Evolutionary conservation across 768 basidiomycete genomes (phyloP), one percentile per base, ranked within the genome.

Genomic region (Boletus edulis): DNA sequence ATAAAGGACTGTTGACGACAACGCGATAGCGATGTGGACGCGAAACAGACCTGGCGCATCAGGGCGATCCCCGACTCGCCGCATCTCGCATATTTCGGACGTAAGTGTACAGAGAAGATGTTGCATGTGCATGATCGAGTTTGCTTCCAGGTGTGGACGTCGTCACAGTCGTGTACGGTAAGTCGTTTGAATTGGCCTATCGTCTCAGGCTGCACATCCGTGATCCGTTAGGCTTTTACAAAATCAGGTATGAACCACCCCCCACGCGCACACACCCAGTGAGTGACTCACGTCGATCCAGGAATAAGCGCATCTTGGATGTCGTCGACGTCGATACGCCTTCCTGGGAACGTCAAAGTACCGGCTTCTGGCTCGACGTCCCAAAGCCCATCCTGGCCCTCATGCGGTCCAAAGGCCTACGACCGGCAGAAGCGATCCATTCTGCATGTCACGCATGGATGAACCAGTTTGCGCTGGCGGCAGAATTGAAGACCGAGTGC

Each of bases 371-470:
- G 92, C 73, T 94, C 24, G 89, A 94, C 62, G 73, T 94, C 2
- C 86, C 89, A 0, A 73, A 72, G 24, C 34, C 67, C 0, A 73
- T 81, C 20, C 67, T 92, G 45, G 65, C 76, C 7, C 64, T 85
- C n/a, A 74, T 93, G 66, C 69, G 71, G 13, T 57, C 60, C 12
- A 83, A 85, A 58, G 73, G 71, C 5, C 78, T 91, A 40, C 81
- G 85, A 55, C 78, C 84, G 1, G 90, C 92, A 0, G 92, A 82
- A 46, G 88, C 86, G 0, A 91, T 95, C 46, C 93, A 96, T 64
- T 81, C 91, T 5, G 92, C 93, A 3, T 78, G 86, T 60, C 94
- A 96, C 65, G 90, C 90, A 0, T 78, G 94, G 62, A 71, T 95
- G 58, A 93, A 91, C 62, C 80, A 82, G 40, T 92, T 91, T 61